A percentile compares a stretch with the other conserved stretches of the same genome.
phyloP scores from a whole-genome alignment of 768 basidiomycete species.

The Macrolepiota fuliginosa region DNA sequence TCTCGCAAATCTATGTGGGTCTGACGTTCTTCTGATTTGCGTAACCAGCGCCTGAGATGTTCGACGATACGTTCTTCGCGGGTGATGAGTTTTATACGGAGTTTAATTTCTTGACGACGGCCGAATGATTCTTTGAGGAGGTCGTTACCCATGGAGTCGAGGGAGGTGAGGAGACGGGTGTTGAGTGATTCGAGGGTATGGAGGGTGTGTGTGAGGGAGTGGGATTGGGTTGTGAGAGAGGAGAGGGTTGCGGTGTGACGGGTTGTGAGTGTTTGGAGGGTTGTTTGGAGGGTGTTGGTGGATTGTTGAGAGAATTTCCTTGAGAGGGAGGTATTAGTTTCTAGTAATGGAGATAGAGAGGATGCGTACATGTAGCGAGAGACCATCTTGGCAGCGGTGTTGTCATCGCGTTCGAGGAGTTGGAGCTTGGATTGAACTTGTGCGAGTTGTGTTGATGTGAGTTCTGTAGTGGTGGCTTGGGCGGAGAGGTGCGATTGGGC shows the following conservation, averaged over 20 bases:
- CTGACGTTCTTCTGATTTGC: constrained; percentile 46
- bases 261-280: constrained; percentile 54
- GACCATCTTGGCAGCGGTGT: constrained; percentile 80
- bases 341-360: not conserved
- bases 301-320: constrained; percentile 86
- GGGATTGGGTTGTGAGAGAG: constrained; percentile 53
- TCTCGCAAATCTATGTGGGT: too few species aligned
- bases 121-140: constrained; percentile 71
- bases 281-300: constrained; percentile 60
- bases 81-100: constrained; percentile 59
- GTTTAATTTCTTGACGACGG: constrained; percentile 64
- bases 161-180: constrained; percentile 49
- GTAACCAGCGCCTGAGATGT: constrained; percentile 54
- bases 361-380: constrained; percentile 30
- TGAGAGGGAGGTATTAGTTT: not conserved
- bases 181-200: constrained; percentile 39
- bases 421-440: constrained; percentile 50
- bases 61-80: constrained; percentile 65
- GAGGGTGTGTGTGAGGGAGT: constrained; percentile 41
- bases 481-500: constrained; percentile 42
- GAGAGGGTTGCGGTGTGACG: constrained; percentile 61
- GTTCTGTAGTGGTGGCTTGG: constrained; percentile 39
- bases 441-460: constrained; percentile 45
- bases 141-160: constrained; percentile 73
- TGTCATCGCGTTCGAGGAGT: constrained; percentile 58